phyloP scores from a whole-genome alignment of 2,329 filamentous ascomycete species.

The Curvularia sp. region DNA sequence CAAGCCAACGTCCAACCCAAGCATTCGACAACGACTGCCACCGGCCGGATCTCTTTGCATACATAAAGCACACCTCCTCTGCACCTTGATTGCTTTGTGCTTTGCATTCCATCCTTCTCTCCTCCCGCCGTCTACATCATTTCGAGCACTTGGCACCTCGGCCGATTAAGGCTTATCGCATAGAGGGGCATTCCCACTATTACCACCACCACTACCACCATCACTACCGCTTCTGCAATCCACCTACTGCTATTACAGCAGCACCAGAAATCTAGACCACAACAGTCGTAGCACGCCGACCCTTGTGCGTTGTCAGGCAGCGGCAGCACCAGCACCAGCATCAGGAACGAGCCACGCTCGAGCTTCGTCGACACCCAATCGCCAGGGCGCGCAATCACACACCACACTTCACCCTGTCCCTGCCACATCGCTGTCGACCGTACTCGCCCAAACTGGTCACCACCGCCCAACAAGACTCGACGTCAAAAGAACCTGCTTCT shows the following conservation, averaged over 20 bases:
- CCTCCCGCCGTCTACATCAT: constrained; percentile 6
- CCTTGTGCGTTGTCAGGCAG: constrained; percentile 43
- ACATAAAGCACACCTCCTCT: constrained; percentile 10
- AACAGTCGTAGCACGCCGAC: constrained; percentile 20
- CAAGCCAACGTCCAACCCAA: constrained; percentile 13
- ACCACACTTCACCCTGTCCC: constrained; percentile 36
- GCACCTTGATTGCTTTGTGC: not conserved
- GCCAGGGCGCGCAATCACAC: constrained; percentile 30
- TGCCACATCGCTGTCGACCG: constrained; percentile 27
- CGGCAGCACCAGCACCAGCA: constrained; percentile 19
- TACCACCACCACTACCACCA: constrained; percentile 8
- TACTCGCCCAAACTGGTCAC: constrained; percentile 35
- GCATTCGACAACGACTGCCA: constrained; percentile 16
- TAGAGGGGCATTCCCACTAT: constrained; percentile 32
- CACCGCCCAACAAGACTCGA: constrained; percentile 32
- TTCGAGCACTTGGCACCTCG: constrained; percentile 40
- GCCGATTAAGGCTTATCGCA: constrained; percentile 48
- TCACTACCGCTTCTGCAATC: constrained; percentile 15
- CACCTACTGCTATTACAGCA: constrained; percentile 16
- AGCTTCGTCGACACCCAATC: constrained; percentile 42
- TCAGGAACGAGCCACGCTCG: constrained; percentile 27
- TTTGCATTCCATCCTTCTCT: not conserved
- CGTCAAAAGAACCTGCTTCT: constrained; percentile 30
- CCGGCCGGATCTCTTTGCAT: constrained; percentile 13
- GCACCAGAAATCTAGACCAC: constrained; percentile 16